These are phyloP conservation scores for Trichoderma cornu-damae DNA, from an alignment of 2,329 filamentous ascomycete species.

Conservation along the genomic window DNA sequence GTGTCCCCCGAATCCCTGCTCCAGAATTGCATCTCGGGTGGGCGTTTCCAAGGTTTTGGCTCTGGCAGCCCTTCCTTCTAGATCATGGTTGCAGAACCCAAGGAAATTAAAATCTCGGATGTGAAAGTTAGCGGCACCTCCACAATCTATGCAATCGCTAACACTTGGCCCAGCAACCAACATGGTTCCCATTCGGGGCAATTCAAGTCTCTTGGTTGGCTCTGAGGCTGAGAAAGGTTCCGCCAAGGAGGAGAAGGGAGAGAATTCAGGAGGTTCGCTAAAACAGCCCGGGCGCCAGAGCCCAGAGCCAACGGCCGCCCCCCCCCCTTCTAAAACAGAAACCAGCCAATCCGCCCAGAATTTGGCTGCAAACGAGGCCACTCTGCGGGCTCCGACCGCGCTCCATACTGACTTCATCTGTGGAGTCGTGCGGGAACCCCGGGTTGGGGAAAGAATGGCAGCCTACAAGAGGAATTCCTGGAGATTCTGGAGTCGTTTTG, in stretches of 20 bases:
- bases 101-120: slow-evolving; percentile 9
- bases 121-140: slow-evolving; percentile 10
- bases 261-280: slow-evolving; percentile 13
- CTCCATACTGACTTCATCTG: slow-evolving; percentile 19
- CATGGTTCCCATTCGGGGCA: slow-evolving; percentile 1
- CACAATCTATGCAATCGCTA: neutral
- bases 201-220: slow-evolving; percentile 7
- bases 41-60: slow-evolving; percentile 11
- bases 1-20: neutral
- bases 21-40: slow-evolving; percentile 1
- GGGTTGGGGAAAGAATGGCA: slow-evolving; percentile 17
- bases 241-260: neutral
- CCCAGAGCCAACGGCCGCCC: neutral
- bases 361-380: slow-evolving; percentile 5
- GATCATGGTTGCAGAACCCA: slow-evolving; percentile 8
- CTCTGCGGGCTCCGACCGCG: slow-evolving; percentile 11
- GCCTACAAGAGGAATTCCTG: slow-evolving; percentile 11
- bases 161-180: neutral
- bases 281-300: neutral
- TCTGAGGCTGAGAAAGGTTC: slow-evolving; percentile 7
- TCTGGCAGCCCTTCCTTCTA: neutral
- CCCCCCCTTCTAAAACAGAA: slow-evolving; percentile 5
- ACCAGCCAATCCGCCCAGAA: slow-evolving; percentile 1
- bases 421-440: slow-evolving; percentile 20
- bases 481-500: slow-evolving; percentile 15